phyloP scores from a whole-genome alignment of 768 basidiomycete genomes.

The Clitopilus hobsonii region DNA sequence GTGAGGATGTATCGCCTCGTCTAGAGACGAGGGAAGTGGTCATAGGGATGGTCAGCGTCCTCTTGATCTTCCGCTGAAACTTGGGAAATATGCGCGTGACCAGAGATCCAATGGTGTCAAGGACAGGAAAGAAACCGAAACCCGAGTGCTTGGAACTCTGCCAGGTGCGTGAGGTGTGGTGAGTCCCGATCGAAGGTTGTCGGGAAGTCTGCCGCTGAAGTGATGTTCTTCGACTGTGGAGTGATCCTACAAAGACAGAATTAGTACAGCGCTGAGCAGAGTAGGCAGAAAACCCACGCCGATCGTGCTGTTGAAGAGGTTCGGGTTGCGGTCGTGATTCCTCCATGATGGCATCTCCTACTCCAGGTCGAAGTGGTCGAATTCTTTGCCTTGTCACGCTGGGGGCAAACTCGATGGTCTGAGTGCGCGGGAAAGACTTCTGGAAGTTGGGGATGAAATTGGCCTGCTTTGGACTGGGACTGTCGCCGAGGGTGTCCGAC shows the following conservation, averaged over 20 bases:
- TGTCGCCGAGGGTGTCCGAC: constrained; percentile 15
- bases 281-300: constrained; percentile 8
- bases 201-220: constrained; percentile 6
- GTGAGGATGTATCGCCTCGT: constrained; percentile 24
- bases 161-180: constrained; percentile 11
- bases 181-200: constrained; percentile 14
- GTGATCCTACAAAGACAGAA: constrained; percentile 9
- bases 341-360: constrained; percentile 11
- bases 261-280: background rate
- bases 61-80: constrained; percentile 49
- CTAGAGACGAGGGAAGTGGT: constrained; percentile 57
- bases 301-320: constrained; percentile 8
- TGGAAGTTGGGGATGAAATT: background rate
- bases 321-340: constrained; percentile 5
- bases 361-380: constrained; percentile 11
- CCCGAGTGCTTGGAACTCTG: constrained; percentile 35
- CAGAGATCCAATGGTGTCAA: constrained; percentile 48
- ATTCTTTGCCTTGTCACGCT: constrained; percentile 20
- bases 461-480: background rate
- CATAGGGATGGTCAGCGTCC: constrained; percentile 72
- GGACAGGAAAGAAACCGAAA: constrained; percentile 77
- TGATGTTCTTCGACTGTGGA: constrained; percentile 12
- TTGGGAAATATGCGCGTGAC: constrained; percentile 61
- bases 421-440: constrained; percentile 29
- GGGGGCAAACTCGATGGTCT: constrained; percentile 37